Evolutionary conservation across 2,329 filamentous ascomycete genomes (phyloP).

Genomic region (Cladophialophora psammophila): DNA sequence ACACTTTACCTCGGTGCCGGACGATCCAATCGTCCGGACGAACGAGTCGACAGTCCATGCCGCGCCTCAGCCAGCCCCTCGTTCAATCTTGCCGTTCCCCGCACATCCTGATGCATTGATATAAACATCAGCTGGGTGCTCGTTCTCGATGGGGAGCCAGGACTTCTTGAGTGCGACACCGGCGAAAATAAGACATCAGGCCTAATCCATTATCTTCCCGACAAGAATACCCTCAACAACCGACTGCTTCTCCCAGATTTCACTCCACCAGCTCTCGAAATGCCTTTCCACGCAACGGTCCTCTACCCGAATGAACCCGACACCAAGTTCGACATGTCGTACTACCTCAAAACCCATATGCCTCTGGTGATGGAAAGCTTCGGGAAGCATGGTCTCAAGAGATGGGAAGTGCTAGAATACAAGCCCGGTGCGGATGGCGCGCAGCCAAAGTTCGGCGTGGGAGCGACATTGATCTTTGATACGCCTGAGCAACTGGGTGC

Average conservation of each 20-base stretch:
- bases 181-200: neutral
- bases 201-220: neutral
- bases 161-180: neutral
- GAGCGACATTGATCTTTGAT: slow-evolving; percentile 32
- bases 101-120: slow-evolving; percentile 5
- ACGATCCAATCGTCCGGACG: neutral
- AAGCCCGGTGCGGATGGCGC: slow-evolving; percentile 27
- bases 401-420: slow-evolving; percentile 32
- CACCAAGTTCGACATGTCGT: slow-evolving; percentile 58
- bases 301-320: slow-evolving; percentile 53
- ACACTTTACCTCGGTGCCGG: slow-evolving; percentile 1
- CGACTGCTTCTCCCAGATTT: neutral
- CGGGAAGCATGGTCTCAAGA: slow-evolving; percentile 51
- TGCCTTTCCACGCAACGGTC: slow-evolving; percentile 31
- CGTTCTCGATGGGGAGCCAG: neutral
- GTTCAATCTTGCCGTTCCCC: neutral
- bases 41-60: neutral
- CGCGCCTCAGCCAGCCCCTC: slow-evolving; percentile 3
- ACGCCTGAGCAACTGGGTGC: slow-evolving; percentile 27
- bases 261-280: neutral
- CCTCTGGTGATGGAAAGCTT: slow-evolving; percentile 53
- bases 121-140: slow-evolving; percentile 10
- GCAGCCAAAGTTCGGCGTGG: slow-evolving; percentile 26
- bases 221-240: neutral
- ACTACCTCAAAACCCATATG: slow-evolving; percentile 60